A percentile compares a stretch with the other conserved stretches of the same genome.
phyloP scores from a whole-genome alignment of 2,329 filamentous ascomycete genomes.

The Pezicula carpinea region DNA sequence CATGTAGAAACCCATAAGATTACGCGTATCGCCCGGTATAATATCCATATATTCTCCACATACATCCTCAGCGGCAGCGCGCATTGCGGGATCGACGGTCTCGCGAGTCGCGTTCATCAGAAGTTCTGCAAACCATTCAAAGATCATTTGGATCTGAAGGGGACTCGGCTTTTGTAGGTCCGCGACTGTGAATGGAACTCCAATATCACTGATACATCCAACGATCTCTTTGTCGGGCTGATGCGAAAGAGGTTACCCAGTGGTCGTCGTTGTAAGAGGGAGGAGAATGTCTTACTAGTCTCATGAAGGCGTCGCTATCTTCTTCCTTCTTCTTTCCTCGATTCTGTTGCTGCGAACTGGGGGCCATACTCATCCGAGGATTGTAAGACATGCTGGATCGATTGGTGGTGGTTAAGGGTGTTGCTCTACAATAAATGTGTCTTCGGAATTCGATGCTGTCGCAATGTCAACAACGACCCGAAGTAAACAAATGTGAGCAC shows the following conservation, averaged over 20 bases:
- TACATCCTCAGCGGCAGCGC: slow-evolving; percentile 81
- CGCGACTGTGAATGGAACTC: slow-evolving; percentile 78
- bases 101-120: slow-evolving; percentile 92
- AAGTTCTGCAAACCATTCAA: slow-evolving; percentile 95
- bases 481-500: background rate
- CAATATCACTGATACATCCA: slow-evolving; percentile 95
- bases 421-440: background rate
- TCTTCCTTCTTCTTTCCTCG: slow-evolving; percentile 50
- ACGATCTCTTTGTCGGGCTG: slow-evolving; percentile 74
- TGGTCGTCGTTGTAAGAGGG: background rate
- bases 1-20: slow-evolving; percentile 93
- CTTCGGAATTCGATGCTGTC: slow-evolving; percentile 1
- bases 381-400: slow-evolving; percentile 41
- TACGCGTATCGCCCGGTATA: slow-evolving; percentile 80
- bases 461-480: background rate
- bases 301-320: slow-evolving; percentile 53
- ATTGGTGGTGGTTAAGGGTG: slow-evolving; percentile 1
- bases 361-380: slow-evolving; percentile 46
- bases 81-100: slow-evolving; percentile 92
- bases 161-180: slow-evolving; percentile 94
- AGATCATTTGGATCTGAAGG: slow-evolving; percentile 92
- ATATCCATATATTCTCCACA: slow-evolving; percentile 81
- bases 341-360: slow-evolving; percentile 39
- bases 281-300: slow-evolving; percentile 39
- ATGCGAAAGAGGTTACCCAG: slow-evolving; percentile 11